Percentiles rank a stretch among this genome's conserved stretches.
These are phyloP conservation scores for Termitomyces sp. DNA, from an alignment of 768 basidiomycete species.

Conservation along the genomic window DNA sequence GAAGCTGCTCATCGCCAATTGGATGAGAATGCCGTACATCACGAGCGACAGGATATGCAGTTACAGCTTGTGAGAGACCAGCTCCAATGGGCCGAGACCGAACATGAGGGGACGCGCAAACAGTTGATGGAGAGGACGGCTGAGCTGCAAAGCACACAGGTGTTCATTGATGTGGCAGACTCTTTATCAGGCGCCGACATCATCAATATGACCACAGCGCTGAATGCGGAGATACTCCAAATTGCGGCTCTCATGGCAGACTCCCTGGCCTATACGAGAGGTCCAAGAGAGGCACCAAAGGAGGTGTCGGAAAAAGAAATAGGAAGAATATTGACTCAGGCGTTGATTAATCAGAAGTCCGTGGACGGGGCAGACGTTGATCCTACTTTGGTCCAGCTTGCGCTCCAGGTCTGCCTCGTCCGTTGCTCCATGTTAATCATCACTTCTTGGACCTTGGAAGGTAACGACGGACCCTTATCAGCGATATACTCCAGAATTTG, in stretches of 20 bases:
- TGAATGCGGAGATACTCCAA: slow-evolving; percentile 47
- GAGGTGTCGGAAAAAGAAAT: neutral
- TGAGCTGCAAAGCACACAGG: slow-evolving; percentile 13
- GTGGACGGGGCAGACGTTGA: neutral
- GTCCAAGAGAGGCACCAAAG: neutral
- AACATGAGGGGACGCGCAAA: neutral
- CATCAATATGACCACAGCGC: slow-evolving; percentile 24
- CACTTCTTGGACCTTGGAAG: slow-evolving; percentile 10
- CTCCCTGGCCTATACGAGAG: slow-evolving; percentile 9
- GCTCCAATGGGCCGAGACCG: neutral
- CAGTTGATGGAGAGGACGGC: slow-evolving; percentile 8
- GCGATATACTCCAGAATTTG: slow-evolving; percentile 8
- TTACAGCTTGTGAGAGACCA: neutral
- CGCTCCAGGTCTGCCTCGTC: slow-evolving; percentile 14
- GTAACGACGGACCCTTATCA: neutral
- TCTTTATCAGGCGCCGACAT: slow-evolving; percentile 16
- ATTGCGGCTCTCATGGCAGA: slow-evolving; percentile 39
- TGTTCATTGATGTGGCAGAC: slow-evolving; percentile 12
- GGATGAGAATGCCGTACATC: neutral
- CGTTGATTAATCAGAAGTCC: neutral
- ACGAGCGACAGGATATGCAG: neutral
- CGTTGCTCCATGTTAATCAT: slow-evolving; percentile 3
- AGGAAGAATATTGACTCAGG: slow-evolving; percentile 8
- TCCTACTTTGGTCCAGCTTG: slow-evolving; percentile 14
- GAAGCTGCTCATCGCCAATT: neutral